Conservation (phyloP, 1,284 basidiomycete species). For the Jaminaea rosea region DNA sequence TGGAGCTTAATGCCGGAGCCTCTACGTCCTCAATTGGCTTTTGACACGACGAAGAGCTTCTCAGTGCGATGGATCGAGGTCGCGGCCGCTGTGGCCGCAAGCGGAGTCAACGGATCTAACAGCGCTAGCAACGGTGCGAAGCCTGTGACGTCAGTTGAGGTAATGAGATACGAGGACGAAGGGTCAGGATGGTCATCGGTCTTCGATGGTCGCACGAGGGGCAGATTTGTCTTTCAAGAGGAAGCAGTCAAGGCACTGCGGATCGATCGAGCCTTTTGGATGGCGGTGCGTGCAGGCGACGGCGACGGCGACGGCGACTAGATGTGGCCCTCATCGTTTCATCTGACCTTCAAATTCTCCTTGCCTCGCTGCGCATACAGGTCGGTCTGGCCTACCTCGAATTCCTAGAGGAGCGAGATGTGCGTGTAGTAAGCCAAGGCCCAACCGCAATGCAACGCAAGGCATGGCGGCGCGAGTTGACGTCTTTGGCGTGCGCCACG, state of each 20-base stretch:
- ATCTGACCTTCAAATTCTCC: too few relatives aligned
- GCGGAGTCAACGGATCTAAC: not conserved
- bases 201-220: conserved; percentile 25
- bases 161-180: conserved; percentile 25
- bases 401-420: conserved; percentile 26
- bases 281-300: conserved; percentile 14
- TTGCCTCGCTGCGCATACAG: not conserved
- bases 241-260: conserved; percentile 25
- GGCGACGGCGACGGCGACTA: too few relatives aligned
- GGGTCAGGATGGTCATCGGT: conserved; percentile 28
- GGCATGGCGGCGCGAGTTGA: too few relatives aligned
- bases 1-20: conserved; percentile 23
- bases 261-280: conserved; percentile 30
- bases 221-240: conserved; percentile 20
- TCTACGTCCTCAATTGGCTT: conserved; percentile 19
- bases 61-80: conserved; percentile 28
- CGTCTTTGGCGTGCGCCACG: too few relatives aligned
- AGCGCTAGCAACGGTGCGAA: not conserved
- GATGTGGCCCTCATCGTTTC: too few relatives aligned
- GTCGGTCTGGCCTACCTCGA: conserved; percentile 30
- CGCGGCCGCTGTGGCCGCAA: not conserved
- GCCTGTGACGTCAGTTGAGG: conserved; percentile 11
- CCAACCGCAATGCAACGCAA: too few relatives aligned
- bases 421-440: too few relatives aligned
- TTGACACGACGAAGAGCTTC: conserved; percentile 30